Base-by-base conservation (phyloP, 2,329 filamentous ascomycete species). In the Fusarium metavorans region DNA sequence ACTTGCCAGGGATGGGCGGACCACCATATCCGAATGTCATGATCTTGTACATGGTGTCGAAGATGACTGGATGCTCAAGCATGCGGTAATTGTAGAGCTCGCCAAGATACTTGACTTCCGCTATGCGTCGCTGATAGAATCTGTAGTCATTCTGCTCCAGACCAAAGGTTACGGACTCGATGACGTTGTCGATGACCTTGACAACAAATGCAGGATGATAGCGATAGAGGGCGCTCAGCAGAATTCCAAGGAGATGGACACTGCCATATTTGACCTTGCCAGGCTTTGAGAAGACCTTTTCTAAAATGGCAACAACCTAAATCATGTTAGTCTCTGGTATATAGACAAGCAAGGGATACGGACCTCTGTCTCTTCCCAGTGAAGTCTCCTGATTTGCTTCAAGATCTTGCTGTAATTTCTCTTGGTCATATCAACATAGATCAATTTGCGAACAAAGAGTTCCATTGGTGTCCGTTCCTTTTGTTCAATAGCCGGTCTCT, bases 1-100 rank as follows among this genome's bases (percentile, higher is more conserved):
- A 86, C 57, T 90, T 90, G 30, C 94, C 95, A 20, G 94, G 94
- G 30, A 93, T 87, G 1, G 96, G 96, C 50, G 93, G 94, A 0
- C 96, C 96, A 34, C 90, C 91, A 82, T 98, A 94, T 30, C 96
- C 97, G 81, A 97, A 98, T 9, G 95, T 97, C 81, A 98, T 89
- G 77, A 99, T 93, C 80, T 95, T 95, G 86, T 98, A 99, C 83
- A 99, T 89, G 1, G 93, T 94, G 80, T 99, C 97, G 78, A 99
- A 99, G 61, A 99, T 93, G 27, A 98, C 93, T 0, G 94, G 94
- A 50, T 97, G 97, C 82, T 99, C 97, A 41, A 99, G 90, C 90
- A 99, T 94, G 67, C 97, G 94, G 82, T 98, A 99, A 79, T 98
- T 98, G 85, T 99, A 99, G 11, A 99, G 89, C 83, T 99, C 97